Evolutionary conservation across 441 rosid genomes (phyloP).

Genomic region (Bruguiera hainesii): DNA sequence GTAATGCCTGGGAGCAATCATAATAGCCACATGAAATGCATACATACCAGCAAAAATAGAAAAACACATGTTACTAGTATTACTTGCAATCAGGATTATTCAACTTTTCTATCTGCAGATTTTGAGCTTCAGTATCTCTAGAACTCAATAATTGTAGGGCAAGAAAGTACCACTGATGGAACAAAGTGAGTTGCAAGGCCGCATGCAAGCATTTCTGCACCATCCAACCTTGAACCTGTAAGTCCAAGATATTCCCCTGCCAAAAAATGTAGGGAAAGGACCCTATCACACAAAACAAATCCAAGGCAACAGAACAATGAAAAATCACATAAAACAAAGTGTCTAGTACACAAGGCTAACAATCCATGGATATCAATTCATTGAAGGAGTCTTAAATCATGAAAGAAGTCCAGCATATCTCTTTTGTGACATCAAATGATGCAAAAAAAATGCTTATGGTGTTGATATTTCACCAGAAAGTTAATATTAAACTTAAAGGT

Average conservation of each 20-base stretch:
- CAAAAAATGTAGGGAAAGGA: conserved; percentile 14
- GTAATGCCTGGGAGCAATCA: not conserved
- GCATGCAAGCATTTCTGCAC: conserved; percentile 79
- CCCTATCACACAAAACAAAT: not conserved
- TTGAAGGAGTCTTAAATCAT: no score
- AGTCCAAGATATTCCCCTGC: conserved; percentile 86
- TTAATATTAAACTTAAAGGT: no score
- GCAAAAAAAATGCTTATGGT: no score
- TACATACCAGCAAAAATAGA: not conserved
- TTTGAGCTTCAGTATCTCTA: not conserved
- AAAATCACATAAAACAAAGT: not conserved
- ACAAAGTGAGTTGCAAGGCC: conserved; percentile 91
- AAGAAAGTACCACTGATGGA: conserved; percentile 49
- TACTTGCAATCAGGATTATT: no score
- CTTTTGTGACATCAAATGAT: no score
- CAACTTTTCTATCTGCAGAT: not conserved
- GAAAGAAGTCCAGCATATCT: no score
- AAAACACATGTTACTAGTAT: not conserved
- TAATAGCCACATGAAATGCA: not conserved
- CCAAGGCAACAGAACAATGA: not conserved
- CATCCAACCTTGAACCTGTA: conserved; percentile 79
- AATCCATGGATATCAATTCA: not conserved
- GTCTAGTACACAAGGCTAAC: not conserved
- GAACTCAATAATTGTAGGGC: not conserved
- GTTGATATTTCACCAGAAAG: no score